A percentile compares a stretch with the other conserved stretches of the same genome.
These are phyloP conservation scores for Chaetomiaceae sp. DNA, from an alignment of 2,329 filamentous ascomycete species.

Conservation along the genomic window DNA sequence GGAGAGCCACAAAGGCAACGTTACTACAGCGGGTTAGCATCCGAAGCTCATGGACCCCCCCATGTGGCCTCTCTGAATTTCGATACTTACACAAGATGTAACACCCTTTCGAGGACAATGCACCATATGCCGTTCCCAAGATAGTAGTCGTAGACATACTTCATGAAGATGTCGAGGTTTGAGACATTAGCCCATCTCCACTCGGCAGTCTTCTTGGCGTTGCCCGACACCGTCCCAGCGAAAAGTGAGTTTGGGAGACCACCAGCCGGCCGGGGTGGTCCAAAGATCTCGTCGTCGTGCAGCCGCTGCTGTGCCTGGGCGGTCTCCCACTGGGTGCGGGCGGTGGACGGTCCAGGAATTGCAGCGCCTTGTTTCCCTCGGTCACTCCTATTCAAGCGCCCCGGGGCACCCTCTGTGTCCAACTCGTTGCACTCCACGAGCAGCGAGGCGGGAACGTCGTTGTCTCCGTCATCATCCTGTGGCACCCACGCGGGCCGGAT, in stretches of 20 bases:
- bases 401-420: slow-evolving; percentile 11
- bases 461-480: slow-evolving; percentile 47
- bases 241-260: slow-evolving; percentile 31
- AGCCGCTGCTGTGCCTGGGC: slow-evolving; percentile 48
- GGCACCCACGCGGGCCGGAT: slow-evolving; percentile 24
- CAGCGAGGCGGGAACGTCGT: slow-evolving; percentile 60
- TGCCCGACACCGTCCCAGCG: slow-evolving; percentile 29
- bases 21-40: slow-evolving; percentile 47
- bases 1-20: slow-evolving; percentile 73
- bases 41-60: no score
- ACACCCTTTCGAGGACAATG: slow-evolving; percentile 65
- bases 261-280: slow-evolving; percentile 20
- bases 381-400: slow-evolving; percentile 21
- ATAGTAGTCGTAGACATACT: slow-evolving; percentile 82
- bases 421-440: slow-evolving; percentile 51
- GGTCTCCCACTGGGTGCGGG: slow-evolving; percentile 51
- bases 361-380: slow-evolving; percentile 25
- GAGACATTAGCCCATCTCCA: slow-evolving; percentile 92
- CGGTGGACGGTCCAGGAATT: slow-evolving; percentile 40
- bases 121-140: slow-evolving; percentile 78
- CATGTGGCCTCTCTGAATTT: neutral
- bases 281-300: slow-evolving; percentile 37
- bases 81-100: slow-evolving; percentile 65
- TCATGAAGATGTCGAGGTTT: slow-evolving; percentile 82
- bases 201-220: slow-evolving; percentile 68